phyloP scores from a whole-genome alignment of 805 yeast species.

The Wickerhamiella vanderwaltii region DNA sequence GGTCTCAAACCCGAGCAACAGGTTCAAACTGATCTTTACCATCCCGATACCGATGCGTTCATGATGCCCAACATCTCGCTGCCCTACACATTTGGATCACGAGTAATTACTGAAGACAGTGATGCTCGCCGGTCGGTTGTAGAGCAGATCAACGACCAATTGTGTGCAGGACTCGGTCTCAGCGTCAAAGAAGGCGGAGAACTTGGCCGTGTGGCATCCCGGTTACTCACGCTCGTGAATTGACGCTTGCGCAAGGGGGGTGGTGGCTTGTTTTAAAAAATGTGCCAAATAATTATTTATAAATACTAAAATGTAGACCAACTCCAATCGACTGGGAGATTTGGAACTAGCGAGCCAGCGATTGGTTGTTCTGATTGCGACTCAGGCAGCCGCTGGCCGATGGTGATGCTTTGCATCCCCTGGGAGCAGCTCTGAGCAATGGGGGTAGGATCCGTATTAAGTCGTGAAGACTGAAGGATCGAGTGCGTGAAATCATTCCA shows the following conservation, averaged over 20 bases:
- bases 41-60: conserved; percentile 41
- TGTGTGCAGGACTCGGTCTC: conserved; percentile 39
- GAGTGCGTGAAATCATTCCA: conserved; percentile 45
- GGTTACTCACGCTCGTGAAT: background rate
- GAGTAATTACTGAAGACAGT: conserved; percentile 44
- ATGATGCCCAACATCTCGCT: conserved; percentile 44
- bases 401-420: conserved; percentile 13
- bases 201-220: conserved; percentile 39
- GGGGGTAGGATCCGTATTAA: conserved; percentile 14
- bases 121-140: conserved; percentile 43
- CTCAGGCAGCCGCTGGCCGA: conserved; percentile 16
- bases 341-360: conserved; percentile 28
- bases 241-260: no score
- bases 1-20: conserved; percentile 13
- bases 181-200: conserved; percentile 63
- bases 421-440: conserved; percentile 7
- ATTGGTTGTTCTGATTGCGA: conserved; percentile 16
- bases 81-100: conserved; percentile 38
- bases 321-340: conserved; percentile 64
- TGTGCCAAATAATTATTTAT: no score
- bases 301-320: conserved; percentile 74
- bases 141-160: conserved; percentile 38
- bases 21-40: conserved; percentile 25
- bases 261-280: no score
- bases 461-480: conserved; percentile 28